Evolutionary conservation across 202 grass and related monocot species (phyloP).

Genomic region (Setaria viridis): DNA sequence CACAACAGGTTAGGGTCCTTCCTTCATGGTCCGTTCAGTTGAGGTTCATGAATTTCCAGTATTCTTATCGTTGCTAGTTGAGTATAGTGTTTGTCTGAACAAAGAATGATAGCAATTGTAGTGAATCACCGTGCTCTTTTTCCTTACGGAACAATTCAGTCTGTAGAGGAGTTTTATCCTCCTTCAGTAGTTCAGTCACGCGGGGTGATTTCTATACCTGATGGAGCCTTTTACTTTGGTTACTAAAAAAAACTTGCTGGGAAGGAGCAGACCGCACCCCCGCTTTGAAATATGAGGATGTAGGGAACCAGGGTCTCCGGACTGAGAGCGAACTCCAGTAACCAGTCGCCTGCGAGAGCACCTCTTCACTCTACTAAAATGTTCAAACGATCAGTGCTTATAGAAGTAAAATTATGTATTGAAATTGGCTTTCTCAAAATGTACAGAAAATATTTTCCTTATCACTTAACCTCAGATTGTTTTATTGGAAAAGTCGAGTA

Average conservation of each 20-base stretch:
- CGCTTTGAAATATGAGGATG: too few relatives aligned
- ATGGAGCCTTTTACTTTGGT: neutral
- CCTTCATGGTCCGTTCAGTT: neutral
- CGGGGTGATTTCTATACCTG: neutral
- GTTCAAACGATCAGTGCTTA: neutral
- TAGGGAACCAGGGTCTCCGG: too few relatives aligned
- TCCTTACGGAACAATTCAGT: constrained; percentile 9
- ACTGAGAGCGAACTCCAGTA: too few relatives aligned
- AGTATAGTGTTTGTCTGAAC: neutral
- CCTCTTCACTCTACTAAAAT: constrained; percentile 12
- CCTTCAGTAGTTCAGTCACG: neutral
- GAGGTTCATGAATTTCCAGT: neutral
- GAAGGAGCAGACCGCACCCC: too few relatives aligned
- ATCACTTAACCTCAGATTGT: constrained; percentile 1
- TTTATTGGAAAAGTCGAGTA: neutral
- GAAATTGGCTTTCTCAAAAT: neutral
- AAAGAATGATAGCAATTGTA: neutral
- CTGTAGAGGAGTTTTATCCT: neutral
- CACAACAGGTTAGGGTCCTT: constrained; percentile 65
- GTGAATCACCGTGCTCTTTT: neutral
- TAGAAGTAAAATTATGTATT: neutral
- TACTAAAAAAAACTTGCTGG: too few relatives aligned
- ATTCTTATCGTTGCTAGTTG: neutral
- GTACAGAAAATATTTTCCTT: neutral
- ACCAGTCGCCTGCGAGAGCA: too few relatives aligned